These are phyloP conservation scores for Pyricularia sp. DNA, from an alignment of 2,329 filamentous ascomycete species.

Conservation along the genomic window DNA sequence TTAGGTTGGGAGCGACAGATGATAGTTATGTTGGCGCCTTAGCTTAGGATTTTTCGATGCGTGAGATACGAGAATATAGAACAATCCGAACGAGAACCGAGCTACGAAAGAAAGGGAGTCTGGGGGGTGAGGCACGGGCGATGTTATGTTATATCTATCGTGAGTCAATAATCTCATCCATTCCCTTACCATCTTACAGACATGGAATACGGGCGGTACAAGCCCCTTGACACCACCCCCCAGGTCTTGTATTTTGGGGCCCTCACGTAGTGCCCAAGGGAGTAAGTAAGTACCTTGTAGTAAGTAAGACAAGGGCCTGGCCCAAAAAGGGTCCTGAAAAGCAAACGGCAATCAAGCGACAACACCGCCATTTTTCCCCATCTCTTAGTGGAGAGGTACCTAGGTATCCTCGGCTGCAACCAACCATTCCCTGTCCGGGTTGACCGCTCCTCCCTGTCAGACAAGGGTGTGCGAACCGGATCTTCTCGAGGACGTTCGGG, in stretches of 20 bases:
- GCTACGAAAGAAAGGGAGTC: not conserved
- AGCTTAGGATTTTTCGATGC: not conserved
- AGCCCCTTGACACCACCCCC: not conserved
- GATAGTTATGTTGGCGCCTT: not conserved
- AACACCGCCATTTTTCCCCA: conserved; percentile 4
- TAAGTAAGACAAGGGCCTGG: not conserved
- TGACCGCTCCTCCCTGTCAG: conserved; percentile 5
- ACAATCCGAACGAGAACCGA: not conserved
- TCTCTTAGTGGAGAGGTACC: not conserved
- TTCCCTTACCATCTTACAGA: not conserved
- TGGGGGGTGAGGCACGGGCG: conserved; percentile 1
- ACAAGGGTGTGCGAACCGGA: not conserved
- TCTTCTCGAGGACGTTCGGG: not conserved
- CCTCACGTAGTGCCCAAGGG: conserved; percentile 1
- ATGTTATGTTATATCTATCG: conserved; percentile 4
- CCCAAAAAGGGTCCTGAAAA: not conserved
- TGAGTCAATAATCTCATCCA: conserved; percentile 2
- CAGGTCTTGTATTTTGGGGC: conserved; percentile 1
- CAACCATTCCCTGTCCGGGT: not conserved
- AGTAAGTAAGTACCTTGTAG: not conserved
- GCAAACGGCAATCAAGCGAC: not conserved
- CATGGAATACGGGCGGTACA: not conserved
- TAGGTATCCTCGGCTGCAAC: not conserved
- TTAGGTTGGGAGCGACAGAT: not conserved
- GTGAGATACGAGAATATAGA: not conserved